Evolutionary conservation across 2,329 filamentous ascomycete species (phyloP).

Genomic region (Fusarium mexicanum): DNA sequence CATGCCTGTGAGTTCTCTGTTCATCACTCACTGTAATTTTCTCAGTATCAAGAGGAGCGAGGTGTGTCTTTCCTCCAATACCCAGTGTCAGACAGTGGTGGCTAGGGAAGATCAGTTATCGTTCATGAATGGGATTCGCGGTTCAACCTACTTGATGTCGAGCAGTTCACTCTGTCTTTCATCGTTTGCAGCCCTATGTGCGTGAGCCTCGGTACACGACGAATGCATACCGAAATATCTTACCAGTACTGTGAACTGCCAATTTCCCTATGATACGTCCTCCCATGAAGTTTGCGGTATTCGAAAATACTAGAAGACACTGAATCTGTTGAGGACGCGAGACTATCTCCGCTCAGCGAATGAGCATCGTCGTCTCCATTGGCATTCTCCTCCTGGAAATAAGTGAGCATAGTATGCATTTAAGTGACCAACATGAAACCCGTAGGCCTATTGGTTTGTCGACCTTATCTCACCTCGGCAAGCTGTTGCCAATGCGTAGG

Average conservation of each 20-base stretch:
- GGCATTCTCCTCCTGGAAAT: neutral
- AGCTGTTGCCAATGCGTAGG: constrained; percentile 19
- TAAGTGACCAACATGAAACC: neutral
- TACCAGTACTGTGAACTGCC: constrained; percentile 17
- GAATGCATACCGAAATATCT: fast-evolving
- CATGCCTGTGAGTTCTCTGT: neutral
- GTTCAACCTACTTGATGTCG: neutral
- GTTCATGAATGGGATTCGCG: fast-evolving
- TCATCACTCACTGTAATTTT: neutral
- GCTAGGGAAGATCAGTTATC: neutral
- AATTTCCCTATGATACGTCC: constrained; percentile 14
- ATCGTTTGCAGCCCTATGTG: neutral
- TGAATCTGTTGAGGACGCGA: constrained; percentile 5
- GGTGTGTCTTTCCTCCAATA: constrained; percentile 3
- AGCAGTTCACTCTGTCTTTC: constrained; percentile 10
- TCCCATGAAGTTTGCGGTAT: constrained; percentile 15
- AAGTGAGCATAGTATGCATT: neutral
- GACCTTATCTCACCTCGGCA: neutral
- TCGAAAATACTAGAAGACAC: constrained; percentile 10
- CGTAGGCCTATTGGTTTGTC: neutral
- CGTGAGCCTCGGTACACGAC: neutral
- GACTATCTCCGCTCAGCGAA: neutral
- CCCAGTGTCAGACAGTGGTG: constrained; percentile 9
- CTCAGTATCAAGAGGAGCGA: constrained; percentile 3
- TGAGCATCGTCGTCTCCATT: neutral